Evolutionary conservation across 495 filamentous ascomycete species (phyloP), one percentile per base, ranked within the genome.

Genomic region (Cladorrhinum samala): DNA sequence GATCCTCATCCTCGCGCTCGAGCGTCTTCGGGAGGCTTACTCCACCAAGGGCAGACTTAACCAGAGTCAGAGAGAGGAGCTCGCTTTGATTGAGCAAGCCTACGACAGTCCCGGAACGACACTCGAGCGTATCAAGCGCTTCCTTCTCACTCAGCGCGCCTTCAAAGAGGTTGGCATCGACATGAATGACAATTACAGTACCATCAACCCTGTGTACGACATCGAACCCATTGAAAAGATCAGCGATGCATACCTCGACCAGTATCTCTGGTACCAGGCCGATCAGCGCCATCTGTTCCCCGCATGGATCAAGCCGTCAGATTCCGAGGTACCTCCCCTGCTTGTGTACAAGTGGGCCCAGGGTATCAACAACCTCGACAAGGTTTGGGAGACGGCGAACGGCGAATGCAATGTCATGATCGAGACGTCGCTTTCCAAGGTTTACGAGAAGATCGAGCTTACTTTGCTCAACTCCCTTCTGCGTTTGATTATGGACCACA

Each of bases 81-180:
- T 99, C 55, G 94, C 94, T 39, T 75, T 97, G 30, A 99, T 99
- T 48, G 94, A 99, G 68, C 94, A 99, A 69, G 94, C 94, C 11
- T 99, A 99, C 60, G 94, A 99, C 61, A 96, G 90, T 52, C 94
- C 94, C 0, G 94, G 94, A 42, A 97, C 94, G 1, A 97, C 94
- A 1, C 72, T 99, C 39, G 92, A 95, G 23, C 78, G 94, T 56
- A 99, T 99, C 72, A 99, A 99, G 77, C 88, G 94, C 46, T 97
- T 96, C 76, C 77, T 99, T 20, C 81, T 99, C 46, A 99, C 94
- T 1, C 91, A 96, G 66, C 82, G 94, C 64, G 94, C 94, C 1
- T 99, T 99, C 76, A 99, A 99, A 73, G 94, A 99, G 69, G 94
- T 99, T 36, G 92, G 93, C 42, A 97, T 99, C 52, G 94, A 99